Evolutionary conservation across 208 protist species (phyloP).

Genomic region (Acanthamoeba castellanii): DNA sequence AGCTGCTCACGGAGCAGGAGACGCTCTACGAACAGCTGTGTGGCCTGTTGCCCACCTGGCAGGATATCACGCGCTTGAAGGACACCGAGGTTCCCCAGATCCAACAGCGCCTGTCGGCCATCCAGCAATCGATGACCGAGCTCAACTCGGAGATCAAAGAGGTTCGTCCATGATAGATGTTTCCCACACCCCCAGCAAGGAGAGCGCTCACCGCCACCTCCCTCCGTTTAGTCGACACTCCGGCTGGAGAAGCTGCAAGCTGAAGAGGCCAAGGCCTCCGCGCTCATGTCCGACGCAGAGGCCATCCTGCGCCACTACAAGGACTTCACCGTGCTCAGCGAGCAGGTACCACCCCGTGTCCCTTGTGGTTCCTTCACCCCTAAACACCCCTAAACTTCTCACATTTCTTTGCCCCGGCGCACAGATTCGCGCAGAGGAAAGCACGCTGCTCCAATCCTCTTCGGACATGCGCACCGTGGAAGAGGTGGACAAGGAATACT

Average conservation of each 20-base stretch:
- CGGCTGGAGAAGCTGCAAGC: not conserved
- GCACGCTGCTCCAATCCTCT: not conserved
- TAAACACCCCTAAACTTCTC: too few species aligned
- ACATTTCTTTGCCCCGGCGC: not conserved
- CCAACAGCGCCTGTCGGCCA: not conserved
- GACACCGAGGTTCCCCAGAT: slow-evolving; percentile 16
- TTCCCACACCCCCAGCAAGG: not conserved
- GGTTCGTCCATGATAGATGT: not conserved
- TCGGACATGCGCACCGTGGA: slow-evolving; percentile 45
- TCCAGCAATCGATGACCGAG: not conserved
- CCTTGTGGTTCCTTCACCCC: not conserved
- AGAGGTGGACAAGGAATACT: slow-evolving; percentile 39
- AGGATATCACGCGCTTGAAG: slow-evolving; percentile 23
- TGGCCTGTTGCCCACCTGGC: slow-evolving; percentile 4
- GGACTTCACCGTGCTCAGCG: not conserved
- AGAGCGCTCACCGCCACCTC: too few species aligned
- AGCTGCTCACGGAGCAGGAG: slow-evolving; percentile 12
- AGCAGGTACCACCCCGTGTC: not conserved
- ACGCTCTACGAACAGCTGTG: not conserved
- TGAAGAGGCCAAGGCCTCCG: slow-evolving; percentile 12
- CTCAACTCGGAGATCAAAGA: not conserved
- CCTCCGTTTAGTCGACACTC: not conserved
- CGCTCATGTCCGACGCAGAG: slow-evolving; percentile 12
- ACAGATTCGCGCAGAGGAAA: slow-evolving; percentile 44
- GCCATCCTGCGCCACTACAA: not conserved